A percentile compares a stretch with the other conserved stretches of the same genome.
These are phyloP conservation scores for Monosporascus ibericus DNA, from an alignment of 2,329 filamentous ascomycete genomes.

Conservation along the genomic window DNA sequence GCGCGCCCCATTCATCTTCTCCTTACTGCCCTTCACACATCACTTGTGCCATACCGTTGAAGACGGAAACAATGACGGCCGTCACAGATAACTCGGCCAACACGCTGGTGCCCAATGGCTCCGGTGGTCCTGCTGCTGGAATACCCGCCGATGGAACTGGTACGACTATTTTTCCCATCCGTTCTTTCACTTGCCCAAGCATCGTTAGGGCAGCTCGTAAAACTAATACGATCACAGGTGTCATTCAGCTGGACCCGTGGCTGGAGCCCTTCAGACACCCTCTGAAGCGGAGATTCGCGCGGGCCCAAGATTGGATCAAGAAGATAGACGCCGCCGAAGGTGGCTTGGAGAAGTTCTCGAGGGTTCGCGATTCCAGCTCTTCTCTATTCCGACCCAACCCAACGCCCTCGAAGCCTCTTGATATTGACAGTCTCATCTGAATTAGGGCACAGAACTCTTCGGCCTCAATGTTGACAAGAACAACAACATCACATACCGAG, in stretches of 20 bases:
- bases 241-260: slow-evolving; percentile 82
- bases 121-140: slow-evolving; percentile 25
- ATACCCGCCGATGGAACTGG: slow-evolving; percentile 67
- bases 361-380: slow-evolving; percentile 40
- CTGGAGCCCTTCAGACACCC: slow-evolving; percentile 77
- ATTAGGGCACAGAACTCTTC: slow-evolving; percentile 75
- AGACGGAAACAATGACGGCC: slow-evolving; percentile 26
- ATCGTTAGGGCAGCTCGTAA: background rate
- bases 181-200: background rate
- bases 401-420: too few species aligned
- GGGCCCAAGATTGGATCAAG: slow-evolving; percentile 81
- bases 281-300: slow-evolving; percentile 69
- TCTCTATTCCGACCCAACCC: too few species aligned
- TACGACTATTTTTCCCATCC: slow-evolving; percentile 29
- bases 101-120: slow-evolving; percentile 30
- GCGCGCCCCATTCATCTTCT: background rate
- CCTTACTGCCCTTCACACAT: background rate
- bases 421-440: too few species aligned
- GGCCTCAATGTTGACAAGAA: slow-evolving; percentile 77
- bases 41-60: background rate
- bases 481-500: slow-evolving; percentile 82
- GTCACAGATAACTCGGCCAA: slow-evolving; percentile 37
- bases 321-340: slow-evolving; percentile 79
- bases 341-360: slow-evolving; percentile 85
- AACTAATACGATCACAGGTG: slow-evolving; percentile 49